Conservation (phyloP, 1,284 basidiomycete species). For the Moesziomyces globuligerus region DNA sequence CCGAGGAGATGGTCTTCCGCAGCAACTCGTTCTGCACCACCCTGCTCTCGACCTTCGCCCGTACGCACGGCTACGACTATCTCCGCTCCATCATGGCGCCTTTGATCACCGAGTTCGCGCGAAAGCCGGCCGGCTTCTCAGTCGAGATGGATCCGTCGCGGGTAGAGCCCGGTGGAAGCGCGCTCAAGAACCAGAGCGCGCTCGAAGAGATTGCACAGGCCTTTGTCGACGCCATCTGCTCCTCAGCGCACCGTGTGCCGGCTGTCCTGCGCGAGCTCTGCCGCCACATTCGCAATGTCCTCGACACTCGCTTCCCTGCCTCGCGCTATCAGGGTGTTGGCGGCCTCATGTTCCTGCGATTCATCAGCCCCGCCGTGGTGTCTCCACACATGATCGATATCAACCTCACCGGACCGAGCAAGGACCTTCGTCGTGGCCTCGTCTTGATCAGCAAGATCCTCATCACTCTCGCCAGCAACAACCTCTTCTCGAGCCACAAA, state of each 20-base stretch:
- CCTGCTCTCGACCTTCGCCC: conserved; percentile 56
- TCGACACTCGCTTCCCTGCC: conserved; percentile 59
- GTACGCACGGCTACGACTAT: conserved; percentile 65
- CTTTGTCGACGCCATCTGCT: conserved; percentile 63
- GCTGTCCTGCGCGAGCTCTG: conserved; percentile 63
- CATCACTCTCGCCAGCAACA: conserved; percentile 61
- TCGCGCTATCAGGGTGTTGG: conserved; percentile 63
- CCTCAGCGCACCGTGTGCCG: conserved; percentile 60
- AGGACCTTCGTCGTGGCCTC: conserved; percentile 56
- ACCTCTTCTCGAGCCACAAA: conserved; percentile 61
- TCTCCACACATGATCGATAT: conserved; percentile 64
- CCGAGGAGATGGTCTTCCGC: conserved; percentile 64
- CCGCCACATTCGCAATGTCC: conserved; percentile 59
- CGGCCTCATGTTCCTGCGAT: conserved; percentile 62
- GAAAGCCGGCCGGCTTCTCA: conserved; percentile 57
- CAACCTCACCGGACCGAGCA: conserved; percentile 55
- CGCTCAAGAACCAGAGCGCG: conserved; percentile 50
- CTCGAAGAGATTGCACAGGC: conserved; percentile 62
- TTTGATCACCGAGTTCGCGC: conserved; percentile 58
- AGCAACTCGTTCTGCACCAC: conserved; percentile 62
- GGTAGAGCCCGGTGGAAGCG: conserved; percentile 54
- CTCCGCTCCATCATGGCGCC: conserved; percentile 61
- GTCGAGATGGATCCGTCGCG: conserved; percentile 61
- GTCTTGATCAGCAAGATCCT: conserved; percentile 63
- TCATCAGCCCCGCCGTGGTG: conserved; percentile 62